Base-by-base conservation (phyloP, 2,329 filamentous ascomycete species). In the Colletotrichum neosansevieriae region DNA sequence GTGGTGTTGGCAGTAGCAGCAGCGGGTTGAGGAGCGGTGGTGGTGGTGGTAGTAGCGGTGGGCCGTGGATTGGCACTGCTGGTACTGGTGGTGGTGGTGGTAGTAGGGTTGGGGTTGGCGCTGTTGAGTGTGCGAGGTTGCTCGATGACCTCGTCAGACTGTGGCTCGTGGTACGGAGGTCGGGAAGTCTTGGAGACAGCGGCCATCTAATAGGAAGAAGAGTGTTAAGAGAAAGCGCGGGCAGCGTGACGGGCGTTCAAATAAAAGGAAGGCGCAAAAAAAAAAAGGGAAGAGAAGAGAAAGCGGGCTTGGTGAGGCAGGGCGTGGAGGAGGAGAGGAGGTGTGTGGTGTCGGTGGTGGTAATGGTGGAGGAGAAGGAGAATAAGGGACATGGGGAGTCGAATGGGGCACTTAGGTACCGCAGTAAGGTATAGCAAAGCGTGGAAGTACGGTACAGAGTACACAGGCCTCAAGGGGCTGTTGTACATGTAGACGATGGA, bases 261-360 rank as follows among this genome's bases (percentile, higher is more conserved):
- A 70, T 67, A 67, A 71, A 70, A 51, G 62, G 58, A 45, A 61
- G 36, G 59, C 58, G 67, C 58, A 53, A 59, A 53, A 58, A 61
- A 66, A 54, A 45, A 50, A 47, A 61, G 21, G 3, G 21, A 53
- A 34, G n/a, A 38, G 49, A 67, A 65, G 65, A 63, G 54, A 71
- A 57, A 70, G 61, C 64, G 63, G 67, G 63, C 61, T 63, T 68
- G 58, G 67, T 70, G 67, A 70, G 64, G 67, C 50, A 70, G 69
- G 69, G 65, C 59, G 64, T 60, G 64, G 53, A 68, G n/a, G 58
- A 68, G 63, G 63, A 57, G 51, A 67, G 40, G 66, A 70, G 58
- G 67, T 51, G 63, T 67, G 58, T 42, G 67, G 58, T 53, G 36
- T 29, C 45, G 44, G 51, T 57, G 36, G 63, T 58, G 51, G 57